Evolutionary conservation across 2,329 filamentous ascomycete species (phyloP).

Genomic region (Xylaria digitata): DNA sequence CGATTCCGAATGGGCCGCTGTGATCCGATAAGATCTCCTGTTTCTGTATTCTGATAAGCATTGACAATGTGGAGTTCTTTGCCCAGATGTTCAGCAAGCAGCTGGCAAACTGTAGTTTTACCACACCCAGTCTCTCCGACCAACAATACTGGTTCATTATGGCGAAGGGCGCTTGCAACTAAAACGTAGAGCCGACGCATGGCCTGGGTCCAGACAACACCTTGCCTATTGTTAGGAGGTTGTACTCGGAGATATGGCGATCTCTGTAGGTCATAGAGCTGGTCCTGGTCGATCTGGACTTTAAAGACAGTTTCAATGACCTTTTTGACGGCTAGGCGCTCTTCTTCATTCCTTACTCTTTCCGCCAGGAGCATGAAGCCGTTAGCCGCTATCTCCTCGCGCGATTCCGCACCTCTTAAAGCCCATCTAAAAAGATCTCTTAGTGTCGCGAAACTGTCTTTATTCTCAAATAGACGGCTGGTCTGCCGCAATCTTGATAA

Average conservation of each 20-base stretch:
- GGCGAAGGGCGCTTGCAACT: constrained; percentile 84
- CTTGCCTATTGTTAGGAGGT: constrained; percentile 63
- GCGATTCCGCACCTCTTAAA: constrained; percentile 81
- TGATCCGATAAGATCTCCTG: constrained; percentile 94
- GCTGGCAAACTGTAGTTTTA: constrained; percentile 95
- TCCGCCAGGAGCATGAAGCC: constrained; percentile 97
- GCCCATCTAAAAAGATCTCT: constrained; percentile 98
- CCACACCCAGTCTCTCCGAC: constrained; percentile 98
- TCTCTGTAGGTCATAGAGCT: constrained; percentile 74
- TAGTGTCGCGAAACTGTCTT: constrained; percentile 95
- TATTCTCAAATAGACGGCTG: constrained; percentile 92
- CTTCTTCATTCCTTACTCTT: constrained; percentile 89
- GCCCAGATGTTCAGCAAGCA: constrained; percentile 82
- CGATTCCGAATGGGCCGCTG: constrained; percentile 92
- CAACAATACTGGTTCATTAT: constrained; percentile 92
- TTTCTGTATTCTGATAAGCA: constrained; percentile 98
- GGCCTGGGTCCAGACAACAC: constrained; percentile 92
- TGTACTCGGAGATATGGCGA: constrained; percentile 67
- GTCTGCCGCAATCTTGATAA: constrained; percentile 90
- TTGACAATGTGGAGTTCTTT: constrained; percentile 90
- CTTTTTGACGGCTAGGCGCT: constrained; percentile 83
- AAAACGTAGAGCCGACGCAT: constrained; percentile 93
- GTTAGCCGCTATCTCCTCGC: constrained; percentile 89
- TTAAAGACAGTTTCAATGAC: constrained; percentile 93
- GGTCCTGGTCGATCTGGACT: constrained; percentile 78